Base-by-base conservation (phyloP, 805 yeast species). In the Teunomyces barrocoloradensis region DNA sequence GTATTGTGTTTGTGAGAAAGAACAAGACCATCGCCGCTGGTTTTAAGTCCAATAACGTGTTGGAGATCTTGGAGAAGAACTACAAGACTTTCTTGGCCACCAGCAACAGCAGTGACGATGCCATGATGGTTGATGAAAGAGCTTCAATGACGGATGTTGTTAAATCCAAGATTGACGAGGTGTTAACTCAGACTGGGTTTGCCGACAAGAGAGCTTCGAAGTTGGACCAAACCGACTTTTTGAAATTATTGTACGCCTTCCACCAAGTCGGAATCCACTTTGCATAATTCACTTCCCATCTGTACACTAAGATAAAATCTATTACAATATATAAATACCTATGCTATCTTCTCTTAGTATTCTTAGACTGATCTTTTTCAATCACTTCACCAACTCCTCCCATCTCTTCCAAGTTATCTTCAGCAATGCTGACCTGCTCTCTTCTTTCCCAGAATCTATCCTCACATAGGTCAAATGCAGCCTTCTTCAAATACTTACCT, bases 361-460 rank as follows among this genome's bases (percentile, higher is more conserved):
- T 65, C 49, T 74, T 73, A 0, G 79, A 58, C 5, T 75, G 58
- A 60, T 87, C 96, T 57, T 79, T 81, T 61, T 90, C 96, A 6
- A 92, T 73, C 32, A 92, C 84, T 49, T 88, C 96, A 13, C 87
- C 95, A 51, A 89, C 91, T 49, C 96, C 97, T 42, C 96, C 96
- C 64, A 87, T 61, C 57, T 90, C 96, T 66, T 92, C 97, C 57
- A 88, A 69, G 61, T 83, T 81, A 56, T 92, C 98, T 69, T 92
- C 99, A 43, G 88, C 87, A 35, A 82, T 78, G 63, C 95, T 84
- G 20, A 92, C 84, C 58, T 84, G 92, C 57, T 92, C 98, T 70
- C 97, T 83, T 72, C 98, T 86, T 64, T 92, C 98, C 98, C 98
- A 92, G 94, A 96, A 92, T 71, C 99, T 81, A 55, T 86, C 92